Evolutionary conservation across 2,329 filamentous ascomycete genomes (phyloP).

Genomic region (Aspergillus spinulosporus): DNA sequence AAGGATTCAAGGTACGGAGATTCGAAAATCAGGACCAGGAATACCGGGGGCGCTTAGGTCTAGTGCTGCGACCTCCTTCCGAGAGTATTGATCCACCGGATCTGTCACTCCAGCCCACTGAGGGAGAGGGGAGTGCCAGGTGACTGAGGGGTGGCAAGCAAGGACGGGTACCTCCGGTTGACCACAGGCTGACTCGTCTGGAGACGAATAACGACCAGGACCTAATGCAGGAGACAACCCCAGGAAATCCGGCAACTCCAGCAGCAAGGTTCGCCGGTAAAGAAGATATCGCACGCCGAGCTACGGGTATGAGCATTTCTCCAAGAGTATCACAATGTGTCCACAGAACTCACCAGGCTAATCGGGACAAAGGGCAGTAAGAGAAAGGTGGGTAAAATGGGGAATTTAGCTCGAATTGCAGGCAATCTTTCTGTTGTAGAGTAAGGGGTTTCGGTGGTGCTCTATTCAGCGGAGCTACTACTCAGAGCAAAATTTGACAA

Average conservation of each 20-base stretch:
- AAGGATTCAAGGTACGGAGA: slow-evolving; percentile 20
- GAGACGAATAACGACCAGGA: slow-evolving; percentile 22
- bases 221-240: slow-evolving; percentile 22
- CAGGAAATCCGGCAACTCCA: slow-evolving; percentile 12
- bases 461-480: slow-evolving; percentile 11
- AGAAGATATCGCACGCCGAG: slow-evolving; percentile 21
- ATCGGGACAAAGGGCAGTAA: slow-evolving; percentile 2
- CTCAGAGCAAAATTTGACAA: slow-evolving; percentile 5
- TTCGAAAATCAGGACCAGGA: slow-evolving; percentile 33
- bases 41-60: slow-evolving; percentile 18
- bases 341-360: slow-evolving; percentile 13
- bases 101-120: slow-evolving; percentile 21
- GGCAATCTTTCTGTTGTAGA: slow-evolving; percentile 11
- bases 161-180: slow-evolving; percentile 13
- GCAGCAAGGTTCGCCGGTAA: slow-evolving; percentile 16
- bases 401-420: slow-evolving; percentile 11
- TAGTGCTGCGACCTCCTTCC: slow-evolving; percentile 19
- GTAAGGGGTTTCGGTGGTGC: slow-evolving; percentile 6
- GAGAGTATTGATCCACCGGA: slow-evolving; percentile 24
- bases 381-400: slow-evolving; percentile 15
- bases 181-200: slow-evolving; percentile 14
- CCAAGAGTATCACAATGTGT: slow-evolving; percentile 12
- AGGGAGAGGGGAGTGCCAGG: slow-evolving; percentile 15
- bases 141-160: slow-evolving; percentile 17
- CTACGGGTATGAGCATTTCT: slow-evolving; percentile 15